Conservation (phyloP, 768 basidiomycete species). For the Agrocybe pediades region DNA sequence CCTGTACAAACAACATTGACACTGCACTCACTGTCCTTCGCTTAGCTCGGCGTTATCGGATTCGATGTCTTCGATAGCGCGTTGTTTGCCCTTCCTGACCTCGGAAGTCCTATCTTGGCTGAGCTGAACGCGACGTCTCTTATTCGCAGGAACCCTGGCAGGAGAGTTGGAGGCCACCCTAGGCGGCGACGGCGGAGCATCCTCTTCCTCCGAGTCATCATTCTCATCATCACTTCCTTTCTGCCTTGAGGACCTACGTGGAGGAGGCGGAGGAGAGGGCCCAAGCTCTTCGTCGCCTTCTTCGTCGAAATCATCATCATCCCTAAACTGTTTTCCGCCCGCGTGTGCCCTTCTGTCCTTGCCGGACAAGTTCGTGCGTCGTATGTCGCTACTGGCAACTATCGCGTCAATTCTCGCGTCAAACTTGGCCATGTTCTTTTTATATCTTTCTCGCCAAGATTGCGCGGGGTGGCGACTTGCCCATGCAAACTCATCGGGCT, state of each 20-base stretch:
- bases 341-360: neutral
- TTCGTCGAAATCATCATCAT: neutral
- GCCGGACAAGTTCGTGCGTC: constrained; percentile 3
- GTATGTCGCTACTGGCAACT: constrained; percentile 25
- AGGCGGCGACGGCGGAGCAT: neutral
- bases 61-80: neutral
- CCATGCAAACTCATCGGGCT: constrained; percentile 36
- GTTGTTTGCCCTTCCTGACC: neutral
- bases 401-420: constrained; percentile 34
- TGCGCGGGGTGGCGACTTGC: constrained; percentile 40
- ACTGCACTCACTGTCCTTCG: too few species aligned
- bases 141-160: neutral
- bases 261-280: neutral
- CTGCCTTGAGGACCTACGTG: neutral
- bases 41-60: too few species aligned
- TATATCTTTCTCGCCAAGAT: constrained; percentile 53
- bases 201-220: neutral
- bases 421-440: constrained; percentile 34
- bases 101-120: neutral
- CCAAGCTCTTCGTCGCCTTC: neutral
- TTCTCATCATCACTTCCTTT: neutral
- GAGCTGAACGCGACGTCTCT: neutral
- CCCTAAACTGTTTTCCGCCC: neutral
- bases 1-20: too few species aligned
- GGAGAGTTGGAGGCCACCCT: neutral